Base-by-base conservation (phyloP, 176 grass and related monocot species). In the Panicum miliaceum region DNA sequence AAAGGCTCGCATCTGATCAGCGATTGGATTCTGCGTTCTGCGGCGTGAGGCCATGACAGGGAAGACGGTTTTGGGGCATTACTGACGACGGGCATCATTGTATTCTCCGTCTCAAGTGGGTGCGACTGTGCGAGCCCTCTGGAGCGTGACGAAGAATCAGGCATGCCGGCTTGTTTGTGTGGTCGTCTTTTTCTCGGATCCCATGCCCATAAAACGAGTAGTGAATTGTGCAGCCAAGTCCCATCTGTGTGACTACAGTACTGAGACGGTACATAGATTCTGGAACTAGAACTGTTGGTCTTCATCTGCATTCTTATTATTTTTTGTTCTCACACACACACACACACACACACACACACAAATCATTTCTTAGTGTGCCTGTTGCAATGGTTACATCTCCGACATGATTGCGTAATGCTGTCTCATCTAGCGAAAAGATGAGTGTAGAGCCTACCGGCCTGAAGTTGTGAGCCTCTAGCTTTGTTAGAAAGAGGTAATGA, bases 111-210 rank as follows among this genome's bases (percentile, higher is more conserved):
- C 64, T 64, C 22, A 50, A 62, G 42, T 81, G 77, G 42, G n/a
- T 32, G 73, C 12, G 63, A 52, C 73, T n/a, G 62, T 26, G 54
- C 18, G 42, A 62, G 19, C 34, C 73, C 56, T 23, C 45, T 12
- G 64, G 76, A 51, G 26, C 26, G 25, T 25, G 35, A 7, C 52
- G 32, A 53, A 54, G 48, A 56, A 37, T 75, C 23, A 68, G 56
- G 64, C 62, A 81, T 70, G 78, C 73, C 66, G 12, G 45, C 54
- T 64, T 70, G 71, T 37, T 64, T 54, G 66, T 76, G 77, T 85
- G 43, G 70, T 42, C 82, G 69, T 81, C 70, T 63, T 76, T 61
- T 38, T 38, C 77, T 76, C 64, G 40, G 71, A 62, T 81, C 80
- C 70, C 42, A 54, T 81, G 69, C 51, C 57, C 61, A 81, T 58